Percentiles rank a stretch among this genome's conserved stretches.
phyloP scores from a whole-genome alignment of 2,329 filamentous ascomycete genomes.

The Orbilia javanica region DNA sequence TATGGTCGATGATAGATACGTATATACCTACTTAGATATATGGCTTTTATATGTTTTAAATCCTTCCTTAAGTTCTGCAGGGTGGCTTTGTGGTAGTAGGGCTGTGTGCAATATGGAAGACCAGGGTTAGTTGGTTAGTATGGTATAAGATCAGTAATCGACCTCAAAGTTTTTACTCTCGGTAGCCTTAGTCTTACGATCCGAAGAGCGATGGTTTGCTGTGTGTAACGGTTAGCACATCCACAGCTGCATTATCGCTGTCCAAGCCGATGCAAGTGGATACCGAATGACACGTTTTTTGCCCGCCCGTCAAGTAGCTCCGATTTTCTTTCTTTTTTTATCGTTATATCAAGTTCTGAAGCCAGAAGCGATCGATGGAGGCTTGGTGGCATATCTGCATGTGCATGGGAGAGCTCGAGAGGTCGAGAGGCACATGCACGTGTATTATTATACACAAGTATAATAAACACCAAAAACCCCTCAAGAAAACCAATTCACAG shows the following conservation, averaged over 20 bases:
- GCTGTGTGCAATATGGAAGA: slow-evolving; percentile 26
- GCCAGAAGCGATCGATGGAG: neutral
- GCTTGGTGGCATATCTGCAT: neutral
- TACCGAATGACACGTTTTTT: slow-evolving; percentile 12
- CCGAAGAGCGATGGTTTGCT: slow-evolving; percentile 51
- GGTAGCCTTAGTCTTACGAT: slow-evolving; percentile 2
- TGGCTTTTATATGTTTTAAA: neutral
- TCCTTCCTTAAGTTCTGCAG: neutral
- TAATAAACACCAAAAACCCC: slow-evolving; percentile 1
- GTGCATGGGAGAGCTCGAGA: neutral
- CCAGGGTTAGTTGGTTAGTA: slow-evolving; percentile 4
- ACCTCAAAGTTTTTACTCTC: neutral
- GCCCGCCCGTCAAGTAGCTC: neutral
- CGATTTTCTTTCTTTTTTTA: no score
- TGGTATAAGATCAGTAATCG: slow-evolving; percentile 31
- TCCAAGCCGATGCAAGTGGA: neutral
- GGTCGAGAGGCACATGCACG: neutral
- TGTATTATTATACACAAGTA: neutral
- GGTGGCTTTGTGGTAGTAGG: slow-evolving; percentile 2
- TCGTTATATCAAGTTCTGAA: neutral
- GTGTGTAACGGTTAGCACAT: slow-evolving; percentile 9
- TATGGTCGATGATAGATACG: slow-evolving; percentile 1
- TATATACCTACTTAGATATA: neutral
- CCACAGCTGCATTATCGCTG: slow-evolving; percentile 1
- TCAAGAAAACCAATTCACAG: neutral